Evolutionary conservation across 2,329 filamentous ascomycete genomes (phyloP), one percentile per base, ranked within the genome.

Genomic region (Aspergillus ochraceus): DNA sequence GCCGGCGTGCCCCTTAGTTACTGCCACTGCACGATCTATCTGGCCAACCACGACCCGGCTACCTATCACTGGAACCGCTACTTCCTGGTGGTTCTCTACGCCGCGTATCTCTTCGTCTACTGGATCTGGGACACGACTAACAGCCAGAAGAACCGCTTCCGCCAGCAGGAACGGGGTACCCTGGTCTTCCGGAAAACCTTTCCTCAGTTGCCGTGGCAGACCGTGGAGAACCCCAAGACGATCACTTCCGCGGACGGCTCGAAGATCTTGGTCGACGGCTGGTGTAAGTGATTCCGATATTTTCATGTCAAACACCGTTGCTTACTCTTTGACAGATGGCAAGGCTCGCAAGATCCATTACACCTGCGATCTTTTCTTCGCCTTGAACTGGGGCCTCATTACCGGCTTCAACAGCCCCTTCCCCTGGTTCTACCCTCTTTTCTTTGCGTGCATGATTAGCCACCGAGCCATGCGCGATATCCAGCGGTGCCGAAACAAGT

Each of bases 51-150:
- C 75, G 79, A 90, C 70, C 90, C 93, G 0, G 83, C 86, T 39
- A 86, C 86, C 59, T 97, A 96, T 77, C 83, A 82, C 55, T 93
- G 90, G 88, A 90, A 91, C 70, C 86, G 84, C 58, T 86, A 82
- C 66, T 86, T 86, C 54, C 83, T 96, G 10, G 81, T 77, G 9
- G 78, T 81, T 53, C 82, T 96, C 54, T 94, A 86, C 71, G 73
- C 82, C 49, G 81, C 83, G n/a, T 96, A 96, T 74, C 79, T 96
- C 51, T 89, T 90, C 73, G 87, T 90, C 66, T 97, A 97, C 82
- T 94, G 91, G 86, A 83, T 96, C 58, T 97, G 92, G 91, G 92
- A 96, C 72, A 95, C 91, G 49, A 88, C 87, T 78, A 96, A 96
- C 80, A 91, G 87, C 71, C 92, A 97, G 78, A 97, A 97, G 86